phyloP scores from a whole-genome alignment of 352 stramenopile species.

The Globisporangium paddicum region DNA sequence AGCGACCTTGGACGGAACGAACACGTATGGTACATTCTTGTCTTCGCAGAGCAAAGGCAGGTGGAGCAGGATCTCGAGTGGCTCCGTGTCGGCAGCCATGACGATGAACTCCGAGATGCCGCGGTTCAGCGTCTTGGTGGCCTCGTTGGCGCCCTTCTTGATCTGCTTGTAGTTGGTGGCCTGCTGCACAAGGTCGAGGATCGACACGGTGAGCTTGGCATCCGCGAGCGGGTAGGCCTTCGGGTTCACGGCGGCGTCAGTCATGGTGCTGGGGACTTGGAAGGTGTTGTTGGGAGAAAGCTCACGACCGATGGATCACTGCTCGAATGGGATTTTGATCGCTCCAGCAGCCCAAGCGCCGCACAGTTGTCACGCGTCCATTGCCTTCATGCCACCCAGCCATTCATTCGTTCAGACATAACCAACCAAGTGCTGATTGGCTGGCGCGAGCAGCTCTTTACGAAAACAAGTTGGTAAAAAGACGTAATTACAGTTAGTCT shows the following conservation, averaged over 20 bases:
- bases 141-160: constrained; percentile 99
- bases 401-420: neutral
- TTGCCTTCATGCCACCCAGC: neutral
- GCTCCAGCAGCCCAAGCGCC: neutral
- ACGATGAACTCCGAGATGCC: constrained; percentile 99
- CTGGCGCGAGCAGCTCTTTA: constrained; percentile 8
- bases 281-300: constrained; percentile 27
- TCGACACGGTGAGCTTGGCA: constrained; percentile 97
- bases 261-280: constrained; percentile 19
- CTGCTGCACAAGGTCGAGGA: constrained; percentile 99
- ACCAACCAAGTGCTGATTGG: constrained; percentile 1
- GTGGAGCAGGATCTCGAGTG: constrained; percentile 99
- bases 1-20: constrained; percentile 97
- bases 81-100: constrained; percentile 99
- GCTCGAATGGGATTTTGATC: constrained; percentile 37
- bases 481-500: neutral
- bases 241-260: constrained; percentile 83
- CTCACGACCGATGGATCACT: constrained; percentile 90
- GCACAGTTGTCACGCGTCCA: neutral
- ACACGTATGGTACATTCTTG: constrained; percentile 94
- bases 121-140: constrained; percentile 99
- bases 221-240: constrained; percentile 98
- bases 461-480: constrained; percentile 26
- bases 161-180: constrained; percentile 99
- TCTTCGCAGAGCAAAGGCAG: constrained; percentile 98